Evolutionary conservation across 768 basidiomycete genomes (phyloP), one percentile per base, ranked within the genome.

Genomic region (Scleroderma citrinum): DNA sequence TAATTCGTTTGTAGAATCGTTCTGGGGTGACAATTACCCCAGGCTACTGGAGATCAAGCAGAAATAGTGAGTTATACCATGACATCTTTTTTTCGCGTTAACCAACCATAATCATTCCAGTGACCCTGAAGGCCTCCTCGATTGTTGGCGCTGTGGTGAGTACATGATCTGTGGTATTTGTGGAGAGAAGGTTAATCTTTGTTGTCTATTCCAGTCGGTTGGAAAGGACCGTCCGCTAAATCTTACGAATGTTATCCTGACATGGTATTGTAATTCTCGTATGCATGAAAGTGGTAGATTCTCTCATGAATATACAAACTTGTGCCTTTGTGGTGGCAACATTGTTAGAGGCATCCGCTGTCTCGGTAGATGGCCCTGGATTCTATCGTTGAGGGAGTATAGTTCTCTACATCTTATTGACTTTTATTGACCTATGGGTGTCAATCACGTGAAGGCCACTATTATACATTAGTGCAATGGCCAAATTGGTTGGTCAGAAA

Each of bases 121-220:
- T 46, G 67, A 69, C 47, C 65, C 65, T 11, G 6, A 52, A 5
- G 42, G 56, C 5, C 44, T 69, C 11, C 56, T 69, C 32, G 59
- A 66, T 46, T 67, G 67, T 46, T 69, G 67, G 67, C 63, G 66
- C 46, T 69, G 67, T 42, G 67, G 67, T 69, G 48, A 24, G 64
- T 56, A 19, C 29, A 21, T 23, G 7, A 11, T 17, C 17, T 34
- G 5, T 29, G 26, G 11, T n/a, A n/a, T 34, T 17, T 39, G 16
- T 29, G 24, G 19, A 2, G 3, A 12, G 24, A 7, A 32, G 23
- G 11, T 19, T 38, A 29, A 21, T 49, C 34, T 5, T 3, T n/a
- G 5, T 13, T 14, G 16, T 42, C 20, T 35, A 6, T 29, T 5
- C 13, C 11, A 66, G 66, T 68, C 21, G 66, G 66, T 6, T 66